Evolutionary conservation across 257 asterid species (phyloP).

Genomic region (Nicotiana tabacum): DNA sequence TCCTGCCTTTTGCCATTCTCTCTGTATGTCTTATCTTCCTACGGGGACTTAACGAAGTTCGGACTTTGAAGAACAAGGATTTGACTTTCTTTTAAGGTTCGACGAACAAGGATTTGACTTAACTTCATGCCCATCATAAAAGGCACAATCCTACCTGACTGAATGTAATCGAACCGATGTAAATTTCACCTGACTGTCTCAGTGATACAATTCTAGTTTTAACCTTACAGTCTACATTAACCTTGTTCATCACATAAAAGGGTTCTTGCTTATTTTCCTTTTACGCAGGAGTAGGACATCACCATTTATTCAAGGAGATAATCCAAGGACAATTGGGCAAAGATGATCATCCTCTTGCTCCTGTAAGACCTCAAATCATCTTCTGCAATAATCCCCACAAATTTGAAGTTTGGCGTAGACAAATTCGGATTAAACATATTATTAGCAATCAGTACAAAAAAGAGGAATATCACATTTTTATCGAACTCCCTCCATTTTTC

Average conservation of each 20-base stretch:
- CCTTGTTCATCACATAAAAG: neutral
- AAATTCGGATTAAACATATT: neutral
- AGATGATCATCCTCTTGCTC: neutral
- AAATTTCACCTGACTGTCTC: neutral
- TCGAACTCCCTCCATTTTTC: neutral
- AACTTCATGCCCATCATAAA: neutral
- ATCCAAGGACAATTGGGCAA: neutral
- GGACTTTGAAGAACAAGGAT: too few relatives aligned
- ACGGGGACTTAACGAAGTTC: neutral
- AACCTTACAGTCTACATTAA: neutral
- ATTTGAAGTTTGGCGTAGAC: neutral
- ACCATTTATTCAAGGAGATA: neutral
- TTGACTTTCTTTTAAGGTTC: too few relatives aligned
- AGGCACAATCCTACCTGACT: neutral
- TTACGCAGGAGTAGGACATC: neutral
- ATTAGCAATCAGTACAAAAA: neutral
- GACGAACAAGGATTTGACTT: neutral
- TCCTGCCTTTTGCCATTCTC: neutral
- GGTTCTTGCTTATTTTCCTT: neutral
- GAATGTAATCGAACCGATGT: neutral
- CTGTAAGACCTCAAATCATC: neutral
- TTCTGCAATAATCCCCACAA: neutral
- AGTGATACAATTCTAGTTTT: neutral
- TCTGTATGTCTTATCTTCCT: neutral
- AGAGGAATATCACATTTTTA: neutral